A percentile compares a stretch with the other conserved stretches of the same genome.
Evolutionary conservation across 805 yeast species (phyloP).

Genomic region (Saccharomycopsis guyanensis): DNA sequence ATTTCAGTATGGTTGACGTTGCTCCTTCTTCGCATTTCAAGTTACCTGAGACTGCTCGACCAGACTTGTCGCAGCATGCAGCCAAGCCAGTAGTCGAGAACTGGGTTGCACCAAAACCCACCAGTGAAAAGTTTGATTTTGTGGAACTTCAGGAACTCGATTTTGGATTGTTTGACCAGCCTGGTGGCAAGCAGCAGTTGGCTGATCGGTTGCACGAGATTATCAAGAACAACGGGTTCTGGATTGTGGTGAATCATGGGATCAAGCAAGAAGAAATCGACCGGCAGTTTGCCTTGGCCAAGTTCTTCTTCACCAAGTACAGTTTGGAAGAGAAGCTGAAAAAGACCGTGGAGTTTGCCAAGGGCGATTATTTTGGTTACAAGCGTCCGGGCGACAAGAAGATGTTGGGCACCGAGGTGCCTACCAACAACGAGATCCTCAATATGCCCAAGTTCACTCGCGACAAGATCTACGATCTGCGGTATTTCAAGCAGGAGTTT

Average conservation of each 20-base stretch:
- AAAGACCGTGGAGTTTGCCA: constrained; percentile 4
- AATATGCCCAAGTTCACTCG: constrained; percentile 8
- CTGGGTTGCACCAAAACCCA: background rate
- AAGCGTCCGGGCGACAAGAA: constrained; percentile 6
- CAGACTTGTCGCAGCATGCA: too few relatives aligned
- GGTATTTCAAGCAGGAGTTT: constrained; percentile 18
- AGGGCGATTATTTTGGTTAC: constrained; percentile 11
- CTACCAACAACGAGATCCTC: constrained; percentile 7
- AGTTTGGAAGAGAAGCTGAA: constrained; percentile 2
- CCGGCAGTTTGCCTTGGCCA: constrained; percentile 8
- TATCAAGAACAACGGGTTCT: constrained; percentile 5
- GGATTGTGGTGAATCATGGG: constrained; percentile 8
- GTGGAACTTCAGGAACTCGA: constrained; percentile 5
- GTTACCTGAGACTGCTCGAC: too few relatives aligned
- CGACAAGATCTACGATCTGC: constrained; percentile 22
- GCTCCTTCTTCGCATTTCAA: background rate
- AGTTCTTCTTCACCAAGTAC: constrained; percentile 6
- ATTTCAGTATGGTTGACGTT: background rate
- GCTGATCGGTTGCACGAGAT: constrained; percentile 6
- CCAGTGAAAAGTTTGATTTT: constrained; percentile 1
- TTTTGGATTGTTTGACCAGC: constrained; percentile 2
- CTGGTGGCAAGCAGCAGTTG: constrained; percentile 3
- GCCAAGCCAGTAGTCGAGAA: background rate
- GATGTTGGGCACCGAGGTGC: constrained; percentile 2
- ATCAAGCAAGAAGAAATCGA: constrained; percentile 6